Base-by-base conservation (phyloP, 2,329 filamentous ascomycete genomes). In the Byssoonygena ceratinophila region DNA sequence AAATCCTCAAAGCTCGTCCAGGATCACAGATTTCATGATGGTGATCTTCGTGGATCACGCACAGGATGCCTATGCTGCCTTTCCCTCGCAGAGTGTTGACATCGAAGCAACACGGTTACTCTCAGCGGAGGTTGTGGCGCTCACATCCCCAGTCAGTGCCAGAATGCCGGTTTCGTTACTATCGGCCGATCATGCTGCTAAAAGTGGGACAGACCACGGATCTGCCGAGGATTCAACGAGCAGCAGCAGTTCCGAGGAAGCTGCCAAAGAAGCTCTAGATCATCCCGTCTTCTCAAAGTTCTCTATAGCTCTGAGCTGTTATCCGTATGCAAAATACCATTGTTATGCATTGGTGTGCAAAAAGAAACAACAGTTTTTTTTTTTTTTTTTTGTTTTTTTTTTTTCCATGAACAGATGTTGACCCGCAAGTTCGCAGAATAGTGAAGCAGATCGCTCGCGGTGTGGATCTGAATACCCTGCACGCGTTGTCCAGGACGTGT, bases 391-490 rank as follows among this genome's bases (percentile, higher is more conserved):
- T n/a, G n/a, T n/a, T n/a, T n/a, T n/a, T n/a, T n/a, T n/a, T n/a
- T n/a, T n/a, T n/a, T n/a, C n/a, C n/a, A n/a, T n/a, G n/a, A n/a
- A n/a, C 50, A 52, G 50, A 31, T 46, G 47, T 55, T 55, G 37
- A 53, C 51, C 46, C 32, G 16, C n/a, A 43, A 40, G 29, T 43
- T n/a, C 57, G 55, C 72, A 95, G 89, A 61, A 81, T 95, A 64
- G 81, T 86, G 60, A 80, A 82, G 58, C 79, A 84, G 61, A 79
- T 96, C 59, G 85, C 86, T 46, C 78, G 81, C 29, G 78, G 80
- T 60, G 81, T 96, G 65, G 91, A 97, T 66, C 79, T 95, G 47
- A 95, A 91, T 67, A 84, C 87, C 12, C 79, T 96, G 61, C 84
- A 94, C 67, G 82, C 84, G 58, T 80, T 97, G 18, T 86, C 90